Evolutionary conservation across 139 green algal genomes (phyloP).

Genomic region (Chlamydomonas sp.): DNA sequence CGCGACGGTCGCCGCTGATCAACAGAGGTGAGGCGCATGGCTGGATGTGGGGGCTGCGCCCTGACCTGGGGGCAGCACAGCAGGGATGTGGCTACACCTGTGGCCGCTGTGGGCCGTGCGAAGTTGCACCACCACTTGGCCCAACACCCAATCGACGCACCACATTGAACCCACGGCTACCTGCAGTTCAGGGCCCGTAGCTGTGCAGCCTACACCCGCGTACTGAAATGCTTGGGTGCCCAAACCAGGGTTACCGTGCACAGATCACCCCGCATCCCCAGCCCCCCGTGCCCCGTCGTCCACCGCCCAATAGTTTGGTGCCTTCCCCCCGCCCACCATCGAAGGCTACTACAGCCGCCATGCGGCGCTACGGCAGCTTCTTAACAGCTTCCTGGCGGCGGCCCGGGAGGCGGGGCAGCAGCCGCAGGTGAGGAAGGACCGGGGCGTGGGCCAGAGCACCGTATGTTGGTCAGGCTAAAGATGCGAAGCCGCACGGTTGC

Average conservation of each 20-base stretch:
- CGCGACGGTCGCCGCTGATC: conserved; percentile 81
- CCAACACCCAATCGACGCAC: too few relatives aligned
- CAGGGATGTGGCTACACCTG: too few relatives aligned
- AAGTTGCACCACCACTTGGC: too few relatives aligned
- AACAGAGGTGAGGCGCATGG: conserved; percentile 75
- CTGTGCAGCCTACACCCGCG: background rate
- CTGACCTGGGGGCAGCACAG: too few relatives aligned
- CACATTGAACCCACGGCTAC: background rate
- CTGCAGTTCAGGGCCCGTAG: background rate
- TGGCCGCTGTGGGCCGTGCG: too few relatives aligned
- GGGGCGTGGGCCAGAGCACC: background rate
- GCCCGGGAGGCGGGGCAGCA: background rate
- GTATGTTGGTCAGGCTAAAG: background rate
- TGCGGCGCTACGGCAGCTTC: conserved; percentile 66
- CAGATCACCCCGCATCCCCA: too few relatives aligned
- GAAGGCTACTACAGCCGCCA: conserved; percentile 86
- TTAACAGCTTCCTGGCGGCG: conserved; percentile 69
- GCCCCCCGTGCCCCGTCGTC: too few relatives aligned
- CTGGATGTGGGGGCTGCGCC: too few relatives aligned
- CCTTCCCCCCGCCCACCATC: background rate
- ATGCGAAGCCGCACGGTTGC: background rate
- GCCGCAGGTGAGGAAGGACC: background rate
- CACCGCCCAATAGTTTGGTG: background rate
- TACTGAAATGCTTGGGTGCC: background rate
- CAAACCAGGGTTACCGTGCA: too few relatives aligned